phyloP scores from a whole-genome alignment of 331 rosid genomes.

The Erythrophleum ivorense region DNA sequence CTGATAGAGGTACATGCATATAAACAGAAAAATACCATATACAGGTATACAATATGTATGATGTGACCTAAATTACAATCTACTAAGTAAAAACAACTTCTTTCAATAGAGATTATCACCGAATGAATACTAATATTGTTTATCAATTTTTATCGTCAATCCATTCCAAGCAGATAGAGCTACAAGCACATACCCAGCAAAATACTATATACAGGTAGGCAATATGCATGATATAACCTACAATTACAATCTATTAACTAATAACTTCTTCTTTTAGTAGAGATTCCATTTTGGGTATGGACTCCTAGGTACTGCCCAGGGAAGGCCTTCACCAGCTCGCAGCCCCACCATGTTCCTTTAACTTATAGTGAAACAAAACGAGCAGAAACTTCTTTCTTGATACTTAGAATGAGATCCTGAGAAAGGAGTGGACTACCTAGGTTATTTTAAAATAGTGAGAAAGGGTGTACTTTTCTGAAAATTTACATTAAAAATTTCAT shows the following conservation, averaged over 20 bases:
- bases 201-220: constrained; percentile 4
- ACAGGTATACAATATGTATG: constrained; percentile 4
- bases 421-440: not conserved
- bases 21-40: constrained; percentile 13
- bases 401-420: constrained; percentile 5
- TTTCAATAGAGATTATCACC: not conserved
- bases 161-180: not conserved
- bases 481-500: not conserved
- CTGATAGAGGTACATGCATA: not conserved
- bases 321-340: constrained; percentile 18
- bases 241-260: not conserved
- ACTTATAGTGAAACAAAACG: not conserved
- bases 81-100: not conserved
- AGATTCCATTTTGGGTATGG: not conserved
- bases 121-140: not conserved
- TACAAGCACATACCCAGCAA: not conserved
- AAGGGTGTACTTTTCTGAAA: not conserved
- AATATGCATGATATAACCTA: constrained; percentile 20
- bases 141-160: constrained; percentile 6
- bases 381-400: not conserved
- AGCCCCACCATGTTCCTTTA: constrained; percentile 1
- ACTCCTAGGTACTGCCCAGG: not conserved
- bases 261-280: not conserved
- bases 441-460: not conserved
- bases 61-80: constrained; percentile 9